Conservation (phyloP, 2,329 filamentous ascomycete genomes). For the Verticillium nubilum region DNA sequence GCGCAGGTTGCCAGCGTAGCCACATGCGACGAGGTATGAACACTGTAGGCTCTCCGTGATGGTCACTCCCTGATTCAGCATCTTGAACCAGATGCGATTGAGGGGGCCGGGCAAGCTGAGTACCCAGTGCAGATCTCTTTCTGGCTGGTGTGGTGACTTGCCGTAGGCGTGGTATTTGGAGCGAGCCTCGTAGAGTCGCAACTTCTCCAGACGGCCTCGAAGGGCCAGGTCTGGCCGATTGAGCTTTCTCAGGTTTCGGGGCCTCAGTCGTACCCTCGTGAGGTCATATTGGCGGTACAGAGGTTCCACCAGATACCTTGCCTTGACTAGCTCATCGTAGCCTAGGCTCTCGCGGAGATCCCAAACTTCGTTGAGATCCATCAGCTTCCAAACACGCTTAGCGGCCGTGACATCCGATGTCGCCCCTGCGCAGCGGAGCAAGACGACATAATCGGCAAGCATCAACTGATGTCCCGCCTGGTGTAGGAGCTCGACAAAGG, state of each 20-base stretch:
- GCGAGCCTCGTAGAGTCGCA: constrained; percentile 4
- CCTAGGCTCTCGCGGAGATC: constrained; percentile 23
- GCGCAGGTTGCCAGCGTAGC: constrained; percentile 4
- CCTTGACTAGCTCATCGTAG: constrained; percentile 41
- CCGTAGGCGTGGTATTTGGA: constrained; percentile 4
- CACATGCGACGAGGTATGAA: constrained; percentile 8
- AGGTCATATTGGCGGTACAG: constrained; percentile 42
- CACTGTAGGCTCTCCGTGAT: constrained; percentile 5
- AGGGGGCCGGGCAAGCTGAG: constrained; percentile 6
- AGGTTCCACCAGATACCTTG: constrained; percentile 39
- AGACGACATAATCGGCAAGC: constrained; percentile 35
- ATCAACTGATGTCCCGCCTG: constrained; percentile 20
- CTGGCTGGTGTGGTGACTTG: constrained; percentile 3
- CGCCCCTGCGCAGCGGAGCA: constrained; percentile 43
- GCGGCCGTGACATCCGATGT: constrained; percentile 28
- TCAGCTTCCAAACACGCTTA: constrained; percentile 28
- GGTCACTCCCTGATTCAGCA: constrained; percentile 1
- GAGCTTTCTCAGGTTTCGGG: constrained; percentile 26
- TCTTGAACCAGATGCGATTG: constrained; percentile 6
- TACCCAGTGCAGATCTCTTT: constrained; percentile 6
- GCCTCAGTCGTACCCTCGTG: constrained; percentile 28
- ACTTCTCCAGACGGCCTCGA: constrained; percentile 3
- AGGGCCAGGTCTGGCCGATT: neutral
- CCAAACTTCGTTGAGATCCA: constrained; percentile 18
- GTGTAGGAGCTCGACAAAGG: constrained; percentile 26